Base-by-base conservation (phyloP, 768 basidiomycete species). In the Epithele typhae region DNA sequence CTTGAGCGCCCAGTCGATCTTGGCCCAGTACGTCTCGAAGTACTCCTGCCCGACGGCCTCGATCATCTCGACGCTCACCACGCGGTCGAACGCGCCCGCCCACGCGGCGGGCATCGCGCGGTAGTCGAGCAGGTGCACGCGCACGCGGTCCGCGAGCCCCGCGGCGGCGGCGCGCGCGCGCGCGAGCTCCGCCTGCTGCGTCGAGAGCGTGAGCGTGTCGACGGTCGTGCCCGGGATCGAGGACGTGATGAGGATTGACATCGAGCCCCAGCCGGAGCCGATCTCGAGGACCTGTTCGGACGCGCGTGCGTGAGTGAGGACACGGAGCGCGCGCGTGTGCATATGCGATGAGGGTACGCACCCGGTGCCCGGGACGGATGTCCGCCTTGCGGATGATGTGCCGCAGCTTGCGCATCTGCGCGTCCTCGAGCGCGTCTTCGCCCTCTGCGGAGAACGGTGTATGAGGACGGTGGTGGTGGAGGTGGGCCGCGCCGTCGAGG, bases 1-100 rank as follows among this genome's bases (percentile, higher is more conserved):
- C 48, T 84, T 84, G 68, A 89, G 58, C 15, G 81, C 83, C 74
- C 80, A 79, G 60, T 87, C 80, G 25, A 87, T 74, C 15, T 74
- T 67, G 30, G 60, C 59, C 76, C 83, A 89, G 61, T 84, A 88
- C 22, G 57, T 57, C 43, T 76, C 71, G 54, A 87, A 64, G 57
- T 77, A 87, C 51, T 85, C 82, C 37, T 69, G 66, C 5, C 83
- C 85, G 8, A 89, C 84, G 0, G 78, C 81, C 59, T 87, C 85
- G 4, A 88, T 76, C 85, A 88, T 87, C 68, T 87, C 86, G 39
- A 87, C 70, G 50, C 84, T 86, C 22, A 89, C 72, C 17, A 89
- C 70, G 8, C 86, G 63, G 54, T 88, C 82, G 56, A 89, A 90
- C 5, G 65, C 55, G 17, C 76, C 75, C 53, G 75, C 66, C 85